Conservation (phyloP, 1,139 yeast genomes). For the Trichomonascaceae sp. region DNA sequence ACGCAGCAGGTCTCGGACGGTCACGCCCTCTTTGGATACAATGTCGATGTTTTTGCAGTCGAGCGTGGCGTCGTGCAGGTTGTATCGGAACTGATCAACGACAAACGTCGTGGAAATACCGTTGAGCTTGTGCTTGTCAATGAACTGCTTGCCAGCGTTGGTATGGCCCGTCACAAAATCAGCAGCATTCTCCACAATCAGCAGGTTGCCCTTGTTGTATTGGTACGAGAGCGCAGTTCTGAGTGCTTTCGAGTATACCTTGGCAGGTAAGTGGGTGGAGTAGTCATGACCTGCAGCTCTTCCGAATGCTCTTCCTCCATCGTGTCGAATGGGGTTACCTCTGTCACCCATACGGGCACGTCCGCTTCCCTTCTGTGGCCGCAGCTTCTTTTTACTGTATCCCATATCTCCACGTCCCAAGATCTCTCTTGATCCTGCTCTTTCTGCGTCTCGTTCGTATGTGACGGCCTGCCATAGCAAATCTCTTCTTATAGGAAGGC, state of each 20-base stretch:
- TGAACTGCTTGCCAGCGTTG: slow-evolving; percentile 45
- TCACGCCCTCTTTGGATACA: slow-evolving; percentile 62
- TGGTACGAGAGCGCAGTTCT: slow-evolving; percentile 72
- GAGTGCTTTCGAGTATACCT: slow-evolving; percentile 63
- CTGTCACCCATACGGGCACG: slow-evolving; percentile 94
- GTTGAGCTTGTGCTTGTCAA: slow-evolving; percentile 41
- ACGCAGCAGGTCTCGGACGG: slow-evolving; percentile 72
- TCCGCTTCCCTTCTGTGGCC: slow-evolving; percentile 91
- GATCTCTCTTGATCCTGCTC: slow-evolving; percentile 84
- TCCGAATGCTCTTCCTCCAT: slow-evolving; percentile 85
- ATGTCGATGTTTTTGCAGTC: slow-evolving; percentile 47
- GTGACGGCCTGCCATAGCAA: slow-evolving; percentile 89
- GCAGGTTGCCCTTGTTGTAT: slow-evolving; percentile 61
- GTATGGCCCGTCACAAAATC: slow-evolving; percentile 39
- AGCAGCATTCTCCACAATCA: slow-evolving; percentile 49
- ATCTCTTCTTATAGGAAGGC: slow-evolving; percentile 76
- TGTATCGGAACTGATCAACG: slow-evolving; percentile 38
- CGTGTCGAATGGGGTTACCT: slow-evolving; percentile 82
- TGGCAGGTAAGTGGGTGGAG: slow-evolving; percentile 67
- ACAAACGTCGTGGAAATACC: slow-evolving; percentile 55
- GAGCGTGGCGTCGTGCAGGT: slow-evolving; percentile 39
- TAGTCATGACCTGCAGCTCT: slow-evolving; percentile 74
- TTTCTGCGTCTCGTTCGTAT: slow-evolving; percentile 75
- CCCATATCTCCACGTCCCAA: slow-evolving; percentile 80
- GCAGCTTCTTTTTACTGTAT: slow-evolving; percentile 68